phyloP scores from a whole-genome alignment of 306 rosid species.

The Cucurbita moschata region DNA sequence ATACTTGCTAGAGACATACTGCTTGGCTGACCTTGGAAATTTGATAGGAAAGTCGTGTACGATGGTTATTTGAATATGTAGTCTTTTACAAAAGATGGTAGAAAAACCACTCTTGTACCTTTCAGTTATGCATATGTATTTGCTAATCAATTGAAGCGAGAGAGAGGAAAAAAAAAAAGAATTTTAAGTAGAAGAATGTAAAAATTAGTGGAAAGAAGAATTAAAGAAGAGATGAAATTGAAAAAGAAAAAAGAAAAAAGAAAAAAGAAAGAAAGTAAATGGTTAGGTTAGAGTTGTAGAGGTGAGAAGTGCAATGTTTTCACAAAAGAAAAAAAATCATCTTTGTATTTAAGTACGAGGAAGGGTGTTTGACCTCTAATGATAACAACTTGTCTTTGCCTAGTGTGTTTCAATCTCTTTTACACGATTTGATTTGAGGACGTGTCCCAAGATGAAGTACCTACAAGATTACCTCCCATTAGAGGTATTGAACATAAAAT shows the following conservation, averaged over 20 bases:
- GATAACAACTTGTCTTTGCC: neutral
- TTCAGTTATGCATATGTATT: too few relatives aligned
- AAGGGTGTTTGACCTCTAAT: too few relatives aligned
- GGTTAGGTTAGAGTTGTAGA: neutral
- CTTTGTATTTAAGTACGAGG: neutral
- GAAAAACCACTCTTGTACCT: too few relatives aligned
- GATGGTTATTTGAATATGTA: too few relatives aligned
- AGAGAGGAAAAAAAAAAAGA: too few relatives aligned
- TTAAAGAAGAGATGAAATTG: neutral
- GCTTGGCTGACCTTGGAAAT: too few relatives aligned
- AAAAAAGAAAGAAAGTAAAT: neutral
- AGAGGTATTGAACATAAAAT: neutral
- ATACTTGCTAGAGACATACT: too few relatives aligned
- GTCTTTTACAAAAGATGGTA: too few relatives aligned
- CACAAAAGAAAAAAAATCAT: neutral
- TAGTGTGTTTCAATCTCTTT: neutral
- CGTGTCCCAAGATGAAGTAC: too few relatives aligned
- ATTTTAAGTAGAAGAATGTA: too few relatives aligned
- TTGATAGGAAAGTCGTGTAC: too few relatives aligned
- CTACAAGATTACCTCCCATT: neutral
- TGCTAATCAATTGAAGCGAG: too few relatives aligned
- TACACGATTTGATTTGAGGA: neutral
- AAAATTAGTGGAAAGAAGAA: neutral
- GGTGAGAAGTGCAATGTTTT: neutral
- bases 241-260: neutral